A percentile compares a stretch with the other conserved stretches of the same genome.
phyloP scores from a whole-genome alignment of 202 grass and related monocot genomes.

The Musa balbisiana region DNA sequence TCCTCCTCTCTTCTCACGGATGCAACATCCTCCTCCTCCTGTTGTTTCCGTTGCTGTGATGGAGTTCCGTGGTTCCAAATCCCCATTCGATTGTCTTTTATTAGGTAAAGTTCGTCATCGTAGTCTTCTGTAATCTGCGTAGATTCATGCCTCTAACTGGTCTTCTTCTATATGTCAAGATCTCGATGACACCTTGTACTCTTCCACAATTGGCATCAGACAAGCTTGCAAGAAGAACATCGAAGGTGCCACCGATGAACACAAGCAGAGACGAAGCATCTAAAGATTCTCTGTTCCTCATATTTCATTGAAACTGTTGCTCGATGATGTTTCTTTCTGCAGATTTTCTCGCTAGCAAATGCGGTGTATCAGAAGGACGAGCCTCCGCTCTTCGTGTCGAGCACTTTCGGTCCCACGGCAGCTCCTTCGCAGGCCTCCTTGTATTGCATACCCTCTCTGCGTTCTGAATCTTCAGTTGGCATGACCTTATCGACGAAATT shows the following conservation, averaged over 20 bases:
- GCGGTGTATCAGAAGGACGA: slow-evolving; percentile 31
- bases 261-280: too few relatives aligned
- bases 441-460: slow-evolving; percentile 8
- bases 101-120: not conserved
- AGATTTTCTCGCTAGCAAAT: slow-evolving; percentile 62
- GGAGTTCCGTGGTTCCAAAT: not conserved
- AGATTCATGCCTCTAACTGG: too few relatives aligned
- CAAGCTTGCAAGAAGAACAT: slow-evolving; percentile 58
- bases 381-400: slow-evolving; percentile 59
- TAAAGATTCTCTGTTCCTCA: too few relatives aligned
- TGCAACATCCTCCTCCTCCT: too few relatives aligned
- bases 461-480: too few relatives aligned
- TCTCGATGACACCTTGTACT: slow-evolving; percentile 95
- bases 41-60: too few relatives aligned
- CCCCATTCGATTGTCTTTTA: not conserved
- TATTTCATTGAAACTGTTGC: too few relatives aligned
- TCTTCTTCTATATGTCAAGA: slow-evolving; percentile 21
- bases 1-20: too few relatives aligned
- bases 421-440: slow-evolving; percentile 82
- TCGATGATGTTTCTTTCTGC: not conserved
- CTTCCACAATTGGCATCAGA: slow-evolving; percentile 49
- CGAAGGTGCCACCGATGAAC: slow-evolving; percentile 34
- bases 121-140: not conserved
- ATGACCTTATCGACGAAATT: too few relatives aligned
- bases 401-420: slow-evolving; percentile 71